phyloP scores from a whole-genome alignment of 352 stramenopile genomes.

The Pythium coloratum region DNA sequence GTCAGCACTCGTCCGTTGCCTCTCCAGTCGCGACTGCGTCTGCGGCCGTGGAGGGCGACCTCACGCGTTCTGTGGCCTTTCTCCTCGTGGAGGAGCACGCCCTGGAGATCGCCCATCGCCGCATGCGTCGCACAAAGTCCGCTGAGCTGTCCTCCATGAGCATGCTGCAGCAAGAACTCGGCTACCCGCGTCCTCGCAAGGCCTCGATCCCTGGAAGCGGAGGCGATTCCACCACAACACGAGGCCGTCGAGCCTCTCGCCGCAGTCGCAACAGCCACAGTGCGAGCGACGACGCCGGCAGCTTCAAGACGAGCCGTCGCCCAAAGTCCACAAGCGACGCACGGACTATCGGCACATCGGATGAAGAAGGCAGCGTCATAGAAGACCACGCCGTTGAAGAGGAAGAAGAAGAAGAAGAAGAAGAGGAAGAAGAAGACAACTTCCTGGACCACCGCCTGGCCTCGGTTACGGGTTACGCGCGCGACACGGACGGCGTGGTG shows the following conservation, averaged over 20 bases:
- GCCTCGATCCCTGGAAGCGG: background rate
- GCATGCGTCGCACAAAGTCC: constrained; percentile 53
- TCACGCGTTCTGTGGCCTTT: constrained; percentile 7
- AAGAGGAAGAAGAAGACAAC: constrained; percentile 59
- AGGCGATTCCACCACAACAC: background rate
- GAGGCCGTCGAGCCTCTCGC: background rate
- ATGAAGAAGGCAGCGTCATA: constrained; percentile 10
- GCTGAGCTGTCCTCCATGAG: constrained; percentile 51
- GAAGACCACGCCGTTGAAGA: constrained; percentile 13
- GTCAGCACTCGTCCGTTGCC: background rate
- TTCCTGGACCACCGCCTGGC: constrained; percentile 71
- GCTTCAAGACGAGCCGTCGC: constrained; percentile 29
- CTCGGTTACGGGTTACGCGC: constrained; percentile 71
- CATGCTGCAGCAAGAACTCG: constrained; percentile 71
- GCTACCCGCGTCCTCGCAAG: constrained; percentile 49
- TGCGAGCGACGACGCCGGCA: constrained; percentile 31
- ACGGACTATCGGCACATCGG: constrained; percentile 8
- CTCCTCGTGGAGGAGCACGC: background rate
- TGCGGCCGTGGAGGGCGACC: background rate
- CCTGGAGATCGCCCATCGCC: constrained; percentile 16
- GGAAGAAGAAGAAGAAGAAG: constrained; percentile 21
- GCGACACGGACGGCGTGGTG: constrained; percentile 68
- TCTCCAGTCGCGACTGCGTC: background rate
- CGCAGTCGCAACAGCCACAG: constrained; percentile 25
- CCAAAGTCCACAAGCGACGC: constrained; percentile 27